These are phyloP conservation scores for Graphilbum ipis-grandicollis DNA, from an alignment of 2,329 filamentous ascomycete genomes.

Conservation along the genomic window DNA sequence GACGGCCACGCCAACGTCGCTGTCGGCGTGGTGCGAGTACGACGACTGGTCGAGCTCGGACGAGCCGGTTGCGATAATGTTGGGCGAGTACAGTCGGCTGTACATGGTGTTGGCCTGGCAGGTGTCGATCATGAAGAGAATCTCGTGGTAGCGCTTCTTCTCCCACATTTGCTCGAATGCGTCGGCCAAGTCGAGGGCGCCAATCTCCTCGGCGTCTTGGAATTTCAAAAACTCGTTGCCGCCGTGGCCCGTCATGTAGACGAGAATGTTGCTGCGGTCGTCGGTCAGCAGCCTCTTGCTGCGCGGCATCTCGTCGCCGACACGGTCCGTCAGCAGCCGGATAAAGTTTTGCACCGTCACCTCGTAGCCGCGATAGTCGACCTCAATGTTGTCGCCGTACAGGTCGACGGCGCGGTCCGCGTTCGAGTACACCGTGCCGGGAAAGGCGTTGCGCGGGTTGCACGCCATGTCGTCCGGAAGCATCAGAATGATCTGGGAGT, in stretches of 20 bases:
- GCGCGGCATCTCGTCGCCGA: constrained; percentile 84
- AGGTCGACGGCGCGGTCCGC: constrained; percentile 88
- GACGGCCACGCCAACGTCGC: constrained; percentile 92
- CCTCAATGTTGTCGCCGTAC: constrained; percentile 97
- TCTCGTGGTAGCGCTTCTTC: constrained; percentile 96
- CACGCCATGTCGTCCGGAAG: constrained; percentile 99
- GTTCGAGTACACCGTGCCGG: constrained; percentile 96
- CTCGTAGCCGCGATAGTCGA: constrained; percentile 95
- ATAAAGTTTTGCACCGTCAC: constrained; percentile 99
- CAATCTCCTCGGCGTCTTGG: constrained; percentile 94
- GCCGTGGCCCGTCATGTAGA: constrained; percentile 98
- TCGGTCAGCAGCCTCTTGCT: constrained; percentile 91
- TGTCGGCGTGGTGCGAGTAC: constrained; percentile 95
- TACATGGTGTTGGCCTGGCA: constrained; percentile 99
- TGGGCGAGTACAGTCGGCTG: constrained; percentile 91
- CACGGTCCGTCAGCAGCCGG: constrained; percentile 78
- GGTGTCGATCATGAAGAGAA: constrained; percentile 99
- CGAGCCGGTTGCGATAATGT: constrained; percentile 95
- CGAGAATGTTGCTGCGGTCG: constrained; percentile 87
- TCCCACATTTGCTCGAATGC: constrained; percentile 99
- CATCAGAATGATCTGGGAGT: constrained; percentile 99
- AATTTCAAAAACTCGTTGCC: constrained; percentile 98
- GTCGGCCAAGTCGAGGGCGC: constrained; percentile 86
- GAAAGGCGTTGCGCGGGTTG: constrained; percentile 95
- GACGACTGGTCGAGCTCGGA: constrained; percentile 90